phyloP scores from a whole-genome alignment of 129 eudicot species.

The Flaveria sonorensis region DNA sequence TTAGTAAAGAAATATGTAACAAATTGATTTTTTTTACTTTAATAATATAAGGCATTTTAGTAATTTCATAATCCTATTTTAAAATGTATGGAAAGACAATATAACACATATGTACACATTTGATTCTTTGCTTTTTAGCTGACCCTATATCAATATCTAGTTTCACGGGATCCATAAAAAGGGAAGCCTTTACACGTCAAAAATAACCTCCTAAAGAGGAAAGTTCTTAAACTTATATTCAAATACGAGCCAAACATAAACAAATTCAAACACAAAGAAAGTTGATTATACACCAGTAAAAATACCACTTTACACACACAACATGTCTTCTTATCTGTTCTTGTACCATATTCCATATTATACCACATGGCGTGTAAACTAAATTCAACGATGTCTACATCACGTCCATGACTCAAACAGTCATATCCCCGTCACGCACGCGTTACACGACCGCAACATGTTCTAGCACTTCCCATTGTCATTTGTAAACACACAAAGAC shows the following conservation, averaged over 20 bases:
- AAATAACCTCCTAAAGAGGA: neutral
- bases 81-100: neutral
- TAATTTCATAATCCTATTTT: neutral
- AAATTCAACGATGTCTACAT: neutral
- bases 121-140: no score
- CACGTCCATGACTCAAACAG: neutral
- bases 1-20: neutral
- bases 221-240: neutral
- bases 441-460: neutral
- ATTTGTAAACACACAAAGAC: constrained; percentile 21
- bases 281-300: neutral
- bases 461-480: constrained; percentile 9
- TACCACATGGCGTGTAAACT: neutral
- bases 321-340: neutral
- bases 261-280: neutral
- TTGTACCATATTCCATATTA: neutral
- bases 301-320: neutral
- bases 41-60: neutral
- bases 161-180: no score
- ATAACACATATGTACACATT: neutral
- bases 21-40: neutral
- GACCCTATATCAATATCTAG: no score
- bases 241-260: neutral
- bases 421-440: neutral
- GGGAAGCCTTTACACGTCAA: neutral